phyloP scores from a whole-genome alignment of 306 rosid genomes.

The Comarum palustre region DNA sequence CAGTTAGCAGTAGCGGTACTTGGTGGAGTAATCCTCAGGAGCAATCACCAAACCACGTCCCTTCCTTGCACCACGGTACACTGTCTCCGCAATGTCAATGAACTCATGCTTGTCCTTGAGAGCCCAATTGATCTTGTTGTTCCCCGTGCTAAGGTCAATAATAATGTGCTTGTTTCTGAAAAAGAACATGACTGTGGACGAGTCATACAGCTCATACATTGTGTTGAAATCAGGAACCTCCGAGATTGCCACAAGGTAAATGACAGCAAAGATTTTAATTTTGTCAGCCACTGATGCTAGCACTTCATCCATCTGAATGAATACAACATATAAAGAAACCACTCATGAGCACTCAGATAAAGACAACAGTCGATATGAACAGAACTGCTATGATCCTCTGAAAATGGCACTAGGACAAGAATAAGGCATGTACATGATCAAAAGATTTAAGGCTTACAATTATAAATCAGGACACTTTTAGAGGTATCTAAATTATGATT shows the following conservation, averaged over 20 bases:
- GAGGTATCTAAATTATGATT: background rate
- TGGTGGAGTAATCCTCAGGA: constrained; percentile 48
- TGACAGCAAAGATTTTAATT: constrained; percentile 78
- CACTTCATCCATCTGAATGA: constrained; percentile 79
- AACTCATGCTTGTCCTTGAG: constrained; percentile 95
- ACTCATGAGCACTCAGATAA: background rate
- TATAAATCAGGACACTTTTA: background rate
- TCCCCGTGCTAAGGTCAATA: constrained; percentile 91
- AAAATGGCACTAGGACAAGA: background rate
- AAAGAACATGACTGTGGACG: constrained; percentile 88
- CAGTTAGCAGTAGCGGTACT: constrained; percentile 78
- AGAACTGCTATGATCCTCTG: background rate
- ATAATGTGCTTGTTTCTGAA: constrained; percentile 94
- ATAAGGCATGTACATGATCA: background rate
- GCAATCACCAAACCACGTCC: background rate
- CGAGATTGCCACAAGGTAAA: constrained; percentile 88
- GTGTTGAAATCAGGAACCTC: constrained; percentile 97
- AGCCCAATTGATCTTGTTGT: constrained; percentile 97
- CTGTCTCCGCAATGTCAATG: constrained; percentile 81
- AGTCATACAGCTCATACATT: constrained; percentile 86
- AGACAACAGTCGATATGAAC: background rate
- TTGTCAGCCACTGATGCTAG: constrained; percentile 85
- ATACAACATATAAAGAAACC: background rate
- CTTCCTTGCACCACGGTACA: constrained; percentile 18
- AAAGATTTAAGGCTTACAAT: background rate